Evolutionary conservation across 805 yeast genomes (phyloP).

Genomic region (Candida sonorensis): DNA sequence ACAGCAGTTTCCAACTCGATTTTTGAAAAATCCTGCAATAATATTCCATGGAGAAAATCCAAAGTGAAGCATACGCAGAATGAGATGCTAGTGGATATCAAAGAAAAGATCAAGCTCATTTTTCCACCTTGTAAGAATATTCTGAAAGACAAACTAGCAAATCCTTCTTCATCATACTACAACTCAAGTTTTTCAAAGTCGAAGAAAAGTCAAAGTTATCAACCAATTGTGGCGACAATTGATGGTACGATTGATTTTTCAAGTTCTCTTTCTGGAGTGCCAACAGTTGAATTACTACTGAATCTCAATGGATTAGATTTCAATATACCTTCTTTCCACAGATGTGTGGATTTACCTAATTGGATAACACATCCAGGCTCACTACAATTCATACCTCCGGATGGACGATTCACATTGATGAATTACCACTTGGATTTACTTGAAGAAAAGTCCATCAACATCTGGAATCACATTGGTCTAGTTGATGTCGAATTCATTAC

Average conservation of each 20-base stretch:
- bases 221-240: constrained; percentile 46
- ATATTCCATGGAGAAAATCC: constrained; percentile 72
- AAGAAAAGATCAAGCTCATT: constrained; percentile 56
- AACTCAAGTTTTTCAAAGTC: constrained; percentile 18
- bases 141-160: constrained; percentile 1
- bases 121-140: constrained; percentile 28
- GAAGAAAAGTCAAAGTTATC: constrained; percentile 5
- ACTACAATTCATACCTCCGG: constrained; percentile 80
- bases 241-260: constrained; percentile 59
- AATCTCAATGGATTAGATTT: constrained; percentile 38
- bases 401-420: constrained; percentile 62
- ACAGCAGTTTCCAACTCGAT: constrained; percentile 10
- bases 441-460: constrained; percentile 15
- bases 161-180: constrained; percentile 23
- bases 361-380: constrained; percentile 43
- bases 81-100: constrained; percentile 80
- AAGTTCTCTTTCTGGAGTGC: constrained; percentile 71
- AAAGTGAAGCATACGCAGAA: constrained; percentile 69
- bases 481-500: constrained; percentile 47
- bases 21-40: constrained; percentile 29
- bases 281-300: constrained; percentile 57
- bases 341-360: constrained; percentile 48
- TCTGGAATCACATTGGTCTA: constrained; percentile 38
- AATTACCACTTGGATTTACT: constrained; percentile 54
- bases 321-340: constrained; percentile 63